Conservation (phyloP, 495 filamentous ascomycete species). For the Staphylotrichum tortipilum region DNA sequence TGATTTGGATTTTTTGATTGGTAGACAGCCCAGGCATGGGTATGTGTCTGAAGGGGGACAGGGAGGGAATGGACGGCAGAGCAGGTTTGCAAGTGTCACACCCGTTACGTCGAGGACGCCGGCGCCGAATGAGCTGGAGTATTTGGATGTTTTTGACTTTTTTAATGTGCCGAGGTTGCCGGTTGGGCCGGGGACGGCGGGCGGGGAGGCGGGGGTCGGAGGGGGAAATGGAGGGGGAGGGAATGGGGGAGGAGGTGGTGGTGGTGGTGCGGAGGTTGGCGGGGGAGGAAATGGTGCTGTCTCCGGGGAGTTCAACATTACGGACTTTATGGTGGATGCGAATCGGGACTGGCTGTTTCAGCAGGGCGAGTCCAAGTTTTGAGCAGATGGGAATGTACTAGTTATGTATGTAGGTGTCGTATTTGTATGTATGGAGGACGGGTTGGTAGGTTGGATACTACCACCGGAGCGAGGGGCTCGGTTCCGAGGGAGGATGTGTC, state of each 20-base stretch:
- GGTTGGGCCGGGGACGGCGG: constrained; percentile 20
- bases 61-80: constrained; percentile 20
- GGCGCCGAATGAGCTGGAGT: constrained; percentile 75
- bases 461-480: too few relatives aligned
- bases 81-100: constrained; percentile 34
- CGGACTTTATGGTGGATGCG: constrained; percentile 56
- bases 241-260: constrained; percentile 4
- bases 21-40: constrained; percentile 60
- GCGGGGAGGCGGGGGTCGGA: not conserved
- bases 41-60: constrained; percentile 7
- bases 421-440: too few relatives aligned
- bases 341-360: constrained; percentile 56
- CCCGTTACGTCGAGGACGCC: constrained; percentile 49
- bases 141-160: constrained; percentile 88
- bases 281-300: not conserved
- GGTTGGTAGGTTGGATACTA: too few relatives aligned
- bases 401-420: too few relatives aligned
- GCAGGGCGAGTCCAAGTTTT: constrained; percentile 26
- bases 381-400: too few relatives aligned
- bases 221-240: constrained; percentile 4
- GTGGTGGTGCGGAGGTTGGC: constrained; percentile 1
- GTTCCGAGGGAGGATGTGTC: too few relatives aligned
- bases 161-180: constrained; percentile 80
- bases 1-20: constrained; percentile 80
- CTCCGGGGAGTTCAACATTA: constrained; percentile 52